A percentile compares a stretch with the other conserved stretches of the same genome.
These are phyloP conservation scores for Lepiota subincarnata DNA, from an alignment of 768 basidiomycete species.

Conservation along the genomic window DNA sequence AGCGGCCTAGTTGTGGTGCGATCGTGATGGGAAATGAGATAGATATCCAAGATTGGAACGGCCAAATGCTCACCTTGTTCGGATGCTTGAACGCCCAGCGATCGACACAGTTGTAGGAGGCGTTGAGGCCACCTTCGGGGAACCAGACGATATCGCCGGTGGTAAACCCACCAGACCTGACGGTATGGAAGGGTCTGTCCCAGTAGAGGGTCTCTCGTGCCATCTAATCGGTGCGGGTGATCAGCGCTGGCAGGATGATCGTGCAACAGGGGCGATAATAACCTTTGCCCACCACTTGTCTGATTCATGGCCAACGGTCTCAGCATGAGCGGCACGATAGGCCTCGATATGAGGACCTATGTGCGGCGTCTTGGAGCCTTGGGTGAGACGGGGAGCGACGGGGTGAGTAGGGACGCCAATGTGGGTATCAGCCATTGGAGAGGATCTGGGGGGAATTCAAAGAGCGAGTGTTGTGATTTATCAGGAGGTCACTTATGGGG, in stretches of 20 bases:
- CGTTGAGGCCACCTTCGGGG: slow-evolving; percentile 90
- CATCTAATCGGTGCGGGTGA: slow-evolving; percentile 31
- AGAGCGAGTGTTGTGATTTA: background rate
- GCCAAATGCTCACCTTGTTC: slow-evolving; percentile 49
- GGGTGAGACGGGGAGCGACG: slow-evolving; percentile 67
- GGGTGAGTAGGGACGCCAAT: slow-evolving; percentile 51
- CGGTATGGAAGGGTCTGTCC: slow-evolving; percentile 87
- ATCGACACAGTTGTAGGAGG: slow-evolving; percentile 96
- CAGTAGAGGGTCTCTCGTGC: slow-evolving; percentile 79
- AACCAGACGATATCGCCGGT: slow-evolving; percentile 93
- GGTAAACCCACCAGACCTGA: slow-evolving; percentile 77
- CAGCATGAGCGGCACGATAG: slow-evolving; percentile 61
- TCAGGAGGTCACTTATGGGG: slow-evolving; percentile 1
- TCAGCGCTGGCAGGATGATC: background rate
- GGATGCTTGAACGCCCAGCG: slow-evolving; percentile 92
- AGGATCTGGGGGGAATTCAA: slow-evolving; percentile 15
- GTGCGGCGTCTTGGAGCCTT: slow-evolving; percentile 66
- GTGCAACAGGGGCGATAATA: background rate
- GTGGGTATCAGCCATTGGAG: slow-evolving; percentile 37
- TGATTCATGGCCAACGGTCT: slow-evolving; percentile 70
- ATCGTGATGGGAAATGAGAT: background rate
- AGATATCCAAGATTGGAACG: background rate
- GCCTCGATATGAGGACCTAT: slow-evolving; percentile 76
- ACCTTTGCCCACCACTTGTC: slow-evolving; percentile 92
- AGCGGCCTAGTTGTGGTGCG: slow-evolving; percentile 58